Percentiles rank a stretch among this genome's conserved stretches.
These are phyloP conservation scores for Sequoia sempervirens DNA, from an alignment of 75 land plant genomes.

Conservation along the genomic window DNA sequence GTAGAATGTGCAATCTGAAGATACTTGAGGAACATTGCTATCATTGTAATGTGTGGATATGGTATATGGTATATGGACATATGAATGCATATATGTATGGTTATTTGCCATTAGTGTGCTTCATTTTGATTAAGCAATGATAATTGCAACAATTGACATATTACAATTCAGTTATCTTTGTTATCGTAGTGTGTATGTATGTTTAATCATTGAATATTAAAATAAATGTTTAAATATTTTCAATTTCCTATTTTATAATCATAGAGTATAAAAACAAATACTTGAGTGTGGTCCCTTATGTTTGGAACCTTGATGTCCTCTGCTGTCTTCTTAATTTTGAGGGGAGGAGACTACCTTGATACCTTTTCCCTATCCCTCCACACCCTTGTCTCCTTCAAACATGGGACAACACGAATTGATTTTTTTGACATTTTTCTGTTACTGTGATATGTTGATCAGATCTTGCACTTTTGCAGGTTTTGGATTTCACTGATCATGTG, in stretches of 20 bases:
- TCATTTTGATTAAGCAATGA: neutral
- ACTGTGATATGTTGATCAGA: neutral
- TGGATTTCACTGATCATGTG: slow-evolving; percentile 94
- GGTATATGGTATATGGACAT: neutral
- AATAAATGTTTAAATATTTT: neutral
- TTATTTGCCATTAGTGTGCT: neutral
- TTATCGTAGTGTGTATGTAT: neutral
- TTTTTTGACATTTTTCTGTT: neutral
- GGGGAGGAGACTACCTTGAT: neutral
- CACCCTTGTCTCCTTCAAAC: neutral
- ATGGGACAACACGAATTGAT: neutral
- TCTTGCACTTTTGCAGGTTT: slow-evolving; percentile 38
- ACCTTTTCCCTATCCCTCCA: neutral
- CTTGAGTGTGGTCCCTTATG: neutral
- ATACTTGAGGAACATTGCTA: neutral
- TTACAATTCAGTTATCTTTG: neutral
- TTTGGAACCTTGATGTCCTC: neutral
- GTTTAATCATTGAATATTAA: neutral
- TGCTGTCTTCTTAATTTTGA: neutral
- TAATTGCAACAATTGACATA: neutral
- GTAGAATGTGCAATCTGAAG: neutral
- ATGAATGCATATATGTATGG: neutral
- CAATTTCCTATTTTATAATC: neutral
- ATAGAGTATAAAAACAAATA: neutral
- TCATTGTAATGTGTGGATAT: neutral